Evolutionary conservation across 352 stramenopile species (phyloP).

Genomic region (Phytophthora syringae): DNA sequence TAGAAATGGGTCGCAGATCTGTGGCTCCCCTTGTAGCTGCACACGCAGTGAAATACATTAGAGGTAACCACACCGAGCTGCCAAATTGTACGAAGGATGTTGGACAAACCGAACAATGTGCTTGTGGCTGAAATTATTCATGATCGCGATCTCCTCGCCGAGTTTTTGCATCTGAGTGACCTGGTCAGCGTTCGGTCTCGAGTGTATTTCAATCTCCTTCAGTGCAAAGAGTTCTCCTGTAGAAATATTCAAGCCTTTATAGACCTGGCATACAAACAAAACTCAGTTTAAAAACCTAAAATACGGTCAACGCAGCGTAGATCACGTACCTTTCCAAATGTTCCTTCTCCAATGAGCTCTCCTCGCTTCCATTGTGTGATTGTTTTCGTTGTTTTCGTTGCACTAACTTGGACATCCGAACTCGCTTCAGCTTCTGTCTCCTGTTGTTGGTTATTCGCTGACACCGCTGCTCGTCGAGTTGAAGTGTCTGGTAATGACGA

Average conservation of each 20-base stretch:
- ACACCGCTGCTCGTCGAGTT: constrained; percentile 5
- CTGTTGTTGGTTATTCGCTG: constrained; percentile 26
- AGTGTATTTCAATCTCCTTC: constrained; percentile 89
- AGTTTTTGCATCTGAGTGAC: constrained; percentile 79
- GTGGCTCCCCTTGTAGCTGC: constrained; percentile 86
- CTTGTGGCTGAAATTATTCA: constrained; percentile 94
- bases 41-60: constrained; percentile 24
- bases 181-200: constrained; percentile 53
- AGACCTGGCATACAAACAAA: constrained; percentile 62
- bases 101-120: constrained; percentile 93
- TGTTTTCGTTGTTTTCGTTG: too few species aligned
- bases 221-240: constrained; percentile 93
- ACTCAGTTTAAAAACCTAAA: not conserved
- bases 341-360: constrained; percentile 94
- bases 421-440: constrained; percentile 11
- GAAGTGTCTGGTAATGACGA: constrained; percentile 38
- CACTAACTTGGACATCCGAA: constrained; percentile 7
- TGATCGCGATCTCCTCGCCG: constrained; percentile 93
- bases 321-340: constrained; percentile 86
- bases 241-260: constrained; percentile 93
- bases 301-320: not conserved
- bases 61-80: constrained; percentile 1
- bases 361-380: constrained; percentile 93
- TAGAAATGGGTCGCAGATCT: constrained; percentile 82
- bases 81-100: not conserved